Evolutionary conservation across 2,329 filamentous ascomycete genomes (phyloP).

Genomic region (Colletotrichum filicis): DNA sequence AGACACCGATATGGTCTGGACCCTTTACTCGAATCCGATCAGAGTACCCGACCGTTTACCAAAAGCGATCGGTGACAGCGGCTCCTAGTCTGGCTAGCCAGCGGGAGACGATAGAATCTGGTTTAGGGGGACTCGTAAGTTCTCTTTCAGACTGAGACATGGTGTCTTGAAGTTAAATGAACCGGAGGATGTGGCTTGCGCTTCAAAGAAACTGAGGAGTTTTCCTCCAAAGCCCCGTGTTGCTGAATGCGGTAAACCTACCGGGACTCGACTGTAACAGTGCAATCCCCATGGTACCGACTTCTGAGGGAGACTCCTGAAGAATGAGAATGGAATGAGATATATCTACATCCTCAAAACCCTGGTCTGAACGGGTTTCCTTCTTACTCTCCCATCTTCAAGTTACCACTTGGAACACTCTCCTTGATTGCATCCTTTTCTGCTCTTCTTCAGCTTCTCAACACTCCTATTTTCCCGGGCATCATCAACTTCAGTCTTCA

Average conservation of each 20-base stretch:
- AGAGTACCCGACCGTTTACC: background rate
- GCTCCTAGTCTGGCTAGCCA: background rate
- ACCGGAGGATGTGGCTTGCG: background rate
- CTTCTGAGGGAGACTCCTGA: background rate
- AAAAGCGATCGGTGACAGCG: background rate
- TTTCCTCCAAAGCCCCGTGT: background rate
- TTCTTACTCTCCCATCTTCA: background rate
- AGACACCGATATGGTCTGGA: background rate
- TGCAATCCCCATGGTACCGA: background rate
- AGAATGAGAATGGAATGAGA: background rate
- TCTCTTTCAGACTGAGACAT: background rate
- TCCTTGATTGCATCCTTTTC: slow-evolving; percentile 2
- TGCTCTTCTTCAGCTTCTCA: background rate
- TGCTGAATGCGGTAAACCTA: background rate
- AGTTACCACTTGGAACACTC: background rate
- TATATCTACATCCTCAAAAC: background rate
- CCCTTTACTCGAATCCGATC: background rate
- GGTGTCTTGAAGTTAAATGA: background rate
- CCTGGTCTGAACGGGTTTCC: background rate
- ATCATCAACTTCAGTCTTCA: background rate
- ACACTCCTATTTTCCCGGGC: background rate
- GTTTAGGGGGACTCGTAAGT: background rate
- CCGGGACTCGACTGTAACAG: background rate
- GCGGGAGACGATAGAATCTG: background rate
- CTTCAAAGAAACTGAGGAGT: background rate